Base-by-base conservation (phyloP, 352 stramenopile genomes). In the Phytopythium litorale region DNA sequence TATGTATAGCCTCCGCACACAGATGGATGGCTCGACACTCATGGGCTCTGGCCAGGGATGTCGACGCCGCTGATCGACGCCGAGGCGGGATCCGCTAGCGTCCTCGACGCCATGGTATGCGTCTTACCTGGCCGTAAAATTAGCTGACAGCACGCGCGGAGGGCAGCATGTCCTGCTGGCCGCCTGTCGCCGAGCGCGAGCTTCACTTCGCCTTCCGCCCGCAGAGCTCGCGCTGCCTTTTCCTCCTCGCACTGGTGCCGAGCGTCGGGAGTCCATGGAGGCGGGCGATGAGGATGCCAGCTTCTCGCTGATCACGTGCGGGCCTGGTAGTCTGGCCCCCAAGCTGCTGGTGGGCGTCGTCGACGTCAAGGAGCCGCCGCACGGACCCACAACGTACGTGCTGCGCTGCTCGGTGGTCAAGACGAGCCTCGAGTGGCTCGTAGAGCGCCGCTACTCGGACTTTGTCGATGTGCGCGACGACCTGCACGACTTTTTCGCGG, bases 371-470 rank as follows among this genome's bases (percentile, higher is more conserved):
- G 28, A 45, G 28, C 54, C 63, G 19, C 12, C 42, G 45, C 53
- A 43, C 28, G 48, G 45, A 4, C 45, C 66, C 23, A 88, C 79
- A 1, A 53, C 66, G 19, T 90, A 88, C 58, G 64, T 77, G 32
- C 63, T 90, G 45, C 70, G 73, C 30, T 71, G 73, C 53, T 72
- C 68, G 18, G 58, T 90, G 3, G 52, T 65, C 37, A 62, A 76
- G 16, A 77, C 78, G 8, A 57, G 73, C 2, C 51, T 81, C 1
- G 66, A 85, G 65, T 92, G 83, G 85, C 75, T 63, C 30, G 76
- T 92, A 21, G 70, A 81, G 58, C 81, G 79, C 1, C 77, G 84
- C 16, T 94, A 84, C 64, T 89, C 83, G 0, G 83, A 94, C 33
- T 94, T 94, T 63, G 69, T 78, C 18, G 57, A 77, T 25, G 52